Evolutionary conservation across 2,329 filamentous ascomycete genomes (phyloP), one percentile per base, ranked within the genome.

Genomic region (Colletotrichum liriopes): DNA sequence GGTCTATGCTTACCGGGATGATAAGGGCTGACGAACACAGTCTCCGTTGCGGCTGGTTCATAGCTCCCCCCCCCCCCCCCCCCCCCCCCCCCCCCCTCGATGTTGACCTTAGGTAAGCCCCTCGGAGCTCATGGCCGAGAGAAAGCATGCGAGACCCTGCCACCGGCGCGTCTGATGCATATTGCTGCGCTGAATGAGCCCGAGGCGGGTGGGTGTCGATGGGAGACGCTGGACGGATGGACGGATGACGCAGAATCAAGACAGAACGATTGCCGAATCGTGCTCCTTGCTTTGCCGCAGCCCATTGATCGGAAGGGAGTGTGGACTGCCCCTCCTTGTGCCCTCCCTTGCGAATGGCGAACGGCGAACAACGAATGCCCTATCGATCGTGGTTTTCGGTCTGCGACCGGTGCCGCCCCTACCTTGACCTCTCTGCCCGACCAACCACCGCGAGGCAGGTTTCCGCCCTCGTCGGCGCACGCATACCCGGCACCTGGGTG

Each of bases 121-220:
- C 23, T 18, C 20, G 12, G 32, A 32, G 18, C 29, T n/a, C 20
- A 18, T 55, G 18, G 52, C 9, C 32, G 52, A 37, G 18, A 6
- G 18, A 11, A 49, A 23, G 20, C 58, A 61, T 61, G 58, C 43
- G 16, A 61, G 7, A 18, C 58, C 58, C 58, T 61, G 58, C 43
- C 58, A 37, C 52, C 20, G 18, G 29, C 32, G 58, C 29, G 58
- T n/a, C 45, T 29, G 23, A 61, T 18, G 5, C 32, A 20, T 37
- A 55, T 37, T n/a, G 18, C 11, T 54, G 26, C 29, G 39, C 56
- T 45, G 16, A 14, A 20, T 14, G 56, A 20, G 23, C 56, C 39
- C 51, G 29, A 9, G n/a, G 51, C 16, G 51, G 18, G 29, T 35
- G 26, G 26, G 11, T 54, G 26, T 35, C 51, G 51, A n/a, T 32